These are phyloP conservation scores for Phytophthora podocarpi DNA, from an alignment of 352 stramenopile species.

Conservation along the genomic window DNA sequence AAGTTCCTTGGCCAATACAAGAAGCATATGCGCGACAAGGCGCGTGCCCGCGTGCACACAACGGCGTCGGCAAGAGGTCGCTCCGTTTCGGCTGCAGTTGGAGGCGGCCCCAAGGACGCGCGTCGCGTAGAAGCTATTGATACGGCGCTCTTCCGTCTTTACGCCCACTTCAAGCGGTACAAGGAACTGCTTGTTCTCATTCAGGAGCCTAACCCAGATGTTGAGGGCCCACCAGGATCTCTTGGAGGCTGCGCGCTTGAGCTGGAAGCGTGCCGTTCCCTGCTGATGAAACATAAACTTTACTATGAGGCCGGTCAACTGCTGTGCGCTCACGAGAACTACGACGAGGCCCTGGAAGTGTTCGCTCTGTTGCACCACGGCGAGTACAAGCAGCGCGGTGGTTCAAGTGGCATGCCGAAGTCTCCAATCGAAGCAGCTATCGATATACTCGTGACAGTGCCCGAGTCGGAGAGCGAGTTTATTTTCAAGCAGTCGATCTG, in stretches of 20 bases:
- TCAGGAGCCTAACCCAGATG: constrained; percentile 64
- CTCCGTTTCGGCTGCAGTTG: constrained; percentile 37
- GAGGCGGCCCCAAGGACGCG: constrained; percentile 59
- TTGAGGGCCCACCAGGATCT: constrained; percentile 42
- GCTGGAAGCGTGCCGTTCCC: constrained; percentile 62
- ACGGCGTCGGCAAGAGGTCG: constrained; percentile 42
- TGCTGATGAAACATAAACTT: constrained; percentile 75
- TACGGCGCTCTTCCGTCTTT: constrained; percentile 83
- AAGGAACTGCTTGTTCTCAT: constrained; percentile 83
- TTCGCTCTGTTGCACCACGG: constrained; percentile 79
- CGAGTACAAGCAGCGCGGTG: constrained; percentile 76
- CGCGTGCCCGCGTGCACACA: constrained; percentile 40
- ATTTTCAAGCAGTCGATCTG: constrained; percentile 90
- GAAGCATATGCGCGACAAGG: constrained; percentile 82
- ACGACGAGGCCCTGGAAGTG: constrained; percentile 81
- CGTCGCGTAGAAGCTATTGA: constrained; percentile 84
- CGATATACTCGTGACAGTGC: constrained; percentile 83
- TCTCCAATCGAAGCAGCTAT: constrained; percentile 90
- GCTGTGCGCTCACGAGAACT: constrained; percentile 66
- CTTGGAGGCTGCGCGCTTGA: constrained; percentile 63
- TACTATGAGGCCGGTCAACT: constrained; percentile 85
- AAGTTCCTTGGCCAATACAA: constrained; percentile 86
- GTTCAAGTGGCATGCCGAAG: constrained; percentile 75
- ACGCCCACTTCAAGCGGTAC: constrained; percentile 78
- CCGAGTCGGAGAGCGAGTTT: constrained; percentile 79